These are phyloP conservation scores for Monosporozyma servazzii DNA, from an alignment of 805 yeast species.

Conservation along the genomic window DNA sequence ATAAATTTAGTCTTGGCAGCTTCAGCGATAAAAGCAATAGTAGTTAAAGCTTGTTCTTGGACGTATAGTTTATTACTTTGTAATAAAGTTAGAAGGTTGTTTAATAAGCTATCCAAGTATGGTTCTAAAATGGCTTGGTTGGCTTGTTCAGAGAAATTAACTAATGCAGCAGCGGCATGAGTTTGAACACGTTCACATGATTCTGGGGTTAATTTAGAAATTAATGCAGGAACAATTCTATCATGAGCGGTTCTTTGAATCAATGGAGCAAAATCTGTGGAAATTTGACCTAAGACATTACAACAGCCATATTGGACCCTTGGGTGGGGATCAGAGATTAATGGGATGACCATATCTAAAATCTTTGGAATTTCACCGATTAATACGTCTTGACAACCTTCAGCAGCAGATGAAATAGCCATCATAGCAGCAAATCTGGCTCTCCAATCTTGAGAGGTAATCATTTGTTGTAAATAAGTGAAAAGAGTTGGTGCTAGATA, in stretches of 20 bases:
- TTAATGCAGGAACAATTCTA: slow-evolving; percentile 77
- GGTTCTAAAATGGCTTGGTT: slow-evolving; percentile 82
- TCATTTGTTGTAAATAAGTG: slow-evolving; percentile 77
- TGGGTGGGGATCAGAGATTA: slow-evolving; percentile 78
- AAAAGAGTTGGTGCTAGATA: slow-evolving; percentile 79
- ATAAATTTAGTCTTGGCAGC: slow-evolving; percentile 83
- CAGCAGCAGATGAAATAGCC: slow-evolving; percentile 96
- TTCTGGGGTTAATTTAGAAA: slow-evolving; percentile 62
- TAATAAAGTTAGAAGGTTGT: slow-evolving; percentile 62
- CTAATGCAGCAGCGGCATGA: slow-evolving; percentile 97
- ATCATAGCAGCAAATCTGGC: slow-evolving; percentile 93
- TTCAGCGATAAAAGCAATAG: slow-evolving; percentile 95
- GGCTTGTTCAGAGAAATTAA: slow-evolving; percentile 90
- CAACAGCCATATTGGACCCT: slow-evolving; percentile 97
- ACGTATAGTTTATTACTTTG: slow-evolving; percentile 86
- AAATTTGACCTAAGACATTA: slow-evolving; percentile 92
- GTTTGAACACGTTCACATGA: slow-evolving; percentile 91
- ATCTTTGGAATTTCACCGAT: slow-evolving; percentile 73
- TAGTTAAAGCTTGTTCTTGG: slow-evolving; percentile 94
- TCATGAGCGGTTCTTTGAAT: slow-evolving; percentile 77
- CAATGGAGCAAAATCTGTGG: slow-evolving; percentile 88
- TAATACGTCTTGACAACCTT: slow-evolving; percentile 88
- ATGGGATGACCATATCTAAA: slow-evolving; percentile 75
- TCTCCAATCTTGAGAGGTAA: slow-evolving; percentile 72
- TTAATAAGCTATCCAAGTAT: slow-evolving; percentile 73